Conservation (phyloP, 768 basidiomycete species). For the Mycena kentingensis region DNA sequence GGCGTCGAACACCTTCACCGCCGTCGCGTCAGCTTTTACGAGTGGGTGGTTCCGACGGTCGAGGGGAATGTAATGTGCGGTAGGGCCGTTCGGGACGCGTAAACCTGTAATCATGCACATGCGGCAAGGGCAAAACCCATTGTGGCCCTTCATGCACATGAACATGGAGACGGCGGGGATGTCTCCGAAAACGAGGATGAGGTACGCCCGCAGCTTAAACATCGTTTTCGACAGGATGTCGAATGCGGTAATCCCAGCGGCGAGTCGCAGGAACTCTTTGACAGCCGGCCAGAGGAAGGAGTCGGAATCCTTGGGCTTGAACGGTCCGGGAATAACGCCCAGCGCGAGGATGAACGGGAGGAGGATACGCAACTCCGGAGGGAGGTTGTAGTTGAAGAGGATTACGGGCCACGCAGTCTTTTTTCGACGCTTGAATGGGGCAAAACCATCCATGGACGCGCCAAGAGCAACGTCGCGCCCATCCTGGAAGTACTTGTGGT, state of each 20-base stretch:
- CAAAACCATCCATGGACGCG: conserved; percentile 41
- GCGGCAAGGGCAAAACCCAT: conserved; percentile 34
- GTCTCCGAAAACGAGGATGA: conserved; percentile 35
- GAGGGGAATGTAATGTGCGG: conserved; percentile 1
- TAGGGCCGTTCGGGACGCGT: conserved; percentile 3
- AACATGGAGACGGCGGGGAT: conserved; percentile 31
- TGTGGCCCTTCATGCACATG: conserved; percentile 41
- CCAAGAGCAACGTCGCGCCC: conserved; percentile 41
- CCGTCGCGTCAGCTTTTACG: neutral
- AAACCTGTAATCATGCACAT: conserved; percentile 39
- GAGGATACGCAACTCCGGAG: conserved; percentile 36
- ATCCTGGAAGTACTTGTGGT: conserved; percentile 35
- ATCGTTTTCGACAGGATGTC: conserved; percentile 26
- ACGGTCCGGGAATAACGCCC: conserved; percentile 49
- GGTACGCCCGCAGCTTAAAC: conserved; percentile 33
- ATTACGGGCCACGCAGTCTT: conserved; percentile 5
- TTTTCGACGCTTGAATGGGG: conserved; percentile 31
- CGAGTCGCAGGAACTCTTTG: conserved; percentile 38
- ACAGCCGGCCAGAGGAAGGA: conserved; percentile 46
- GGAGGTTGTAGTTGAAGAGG: conserved; percentile 28
- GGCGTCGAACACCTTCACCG: conserved; percentile 22
- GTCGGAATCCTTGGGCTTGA: conserved; percentile 41
- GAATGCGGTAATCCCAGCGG: conserved; percentile 38
- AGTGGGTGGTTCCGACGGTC: neutral
- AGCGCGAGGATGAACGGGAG: conserved; percentile 38